These are phyloP conservation scores for Pseudogymnoascus sp. DNA, from an alignment of 2,329 filamentous ascomycete genomes.

Conservation along the genomic window DNA sequence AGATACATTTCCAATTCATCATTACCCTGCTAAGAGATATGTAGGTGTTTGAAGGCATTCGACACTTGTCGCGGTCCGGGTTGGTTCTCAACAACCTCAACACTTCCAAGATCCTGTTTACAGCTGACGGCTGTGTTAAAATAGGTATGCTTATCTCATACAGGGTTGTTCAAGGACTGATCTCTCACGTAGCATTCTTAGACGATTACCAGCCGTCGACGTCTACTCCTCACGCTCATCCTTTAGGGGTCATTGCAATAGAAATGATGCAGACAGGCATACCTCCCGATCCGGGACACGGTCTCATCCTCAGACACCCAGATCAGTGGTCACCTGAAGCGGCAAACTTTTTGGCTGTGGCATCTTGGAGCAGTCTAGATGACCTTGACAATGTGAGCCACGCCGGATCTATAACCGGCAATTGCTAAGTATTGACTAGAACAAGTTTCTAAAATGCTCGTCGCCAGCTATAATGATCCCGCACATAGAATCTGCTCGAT, in stretches of 20 bases:
- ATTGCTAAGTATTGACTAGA: slow-evolving; percentile 10
- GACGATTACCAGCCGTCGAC: slow-evolving; percentile 9
- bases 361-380: slow-evolving; percentile 13
- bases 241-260: slow-evolving; percentile 12
- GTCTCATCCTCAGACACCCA: slow-evolving; percentile 12
- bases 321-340: slow-evolving; percentile 12
- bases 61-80: slow-evolving; percentile 12
- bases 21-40: background rate
- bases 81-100: slow-evolving; percentile 11
- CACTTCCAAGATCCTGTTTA: slow-evolving; percentile 4
- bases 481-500: slow-evolving; percentile 9
- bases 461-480: slow-evolving; percentile 11
- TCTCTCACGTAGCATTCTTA: slow-evolving; percentile 2
- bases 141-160: slow-evolving; percentile 4
- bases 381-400: slow-evolving; percentile 14
- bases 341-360: slow-evolving; percentile 13
- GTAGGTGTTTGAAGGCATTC: slow-evolving; percentile 16
- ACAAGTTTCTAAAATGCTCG: slow-evolving; percentile 12
- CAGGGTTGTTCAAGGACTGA: background rate
- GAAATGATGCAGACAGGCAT: slow-evolving; percentile 13
- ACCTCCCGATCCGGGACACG: background rate
- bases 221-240: background rate
- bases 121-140: slow-evolving; percentile 11
- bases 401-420: background rate
- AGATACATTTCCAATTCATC: background rate